Percentiles rank a stretch among this genome's conserved stretches.
Conservation (phyloP, 2,329 filamentous ascomycete species). For the Monosporascus sp. region DNA sequence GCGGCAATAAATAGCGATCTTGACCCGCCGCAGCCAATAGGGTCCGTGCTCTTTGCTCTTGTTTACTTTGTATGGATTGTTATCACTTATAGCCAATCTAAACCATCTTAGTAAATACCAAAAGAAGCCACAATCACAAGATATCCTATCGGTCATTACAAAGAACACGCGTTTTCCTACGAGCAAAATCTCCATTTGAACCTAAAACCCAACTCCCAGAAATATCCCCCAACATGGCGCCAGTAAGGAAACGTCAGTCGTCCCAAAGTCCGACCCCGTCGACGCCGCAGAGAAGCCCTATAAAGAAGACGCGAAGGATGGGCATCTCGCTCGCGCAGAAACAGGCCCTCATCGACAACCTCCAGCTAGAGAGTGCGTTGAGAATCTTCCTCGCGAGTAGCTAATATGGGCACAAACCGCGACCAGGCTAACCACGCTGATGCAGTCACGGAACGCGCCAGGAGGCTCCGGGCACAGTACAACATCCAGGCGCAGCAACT, state of each 20-base stretch:
- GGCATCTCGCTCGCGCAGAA: slow-evolving; percentile 69
- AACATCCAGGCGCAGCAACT: slow-evolving; percentile 82
- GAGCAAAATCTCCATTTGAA: slow-evolving; percentile 1
- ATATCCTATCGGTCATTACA: slow-evolving; percentile 5
- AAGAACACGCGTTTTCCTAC: slow-evolving; percentile 2
- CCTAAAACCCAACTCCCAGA: slow-evolving; percentile 25
- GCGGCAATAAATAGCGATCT: too few species aligned
- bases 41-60: slow-evolving; percentile 4
- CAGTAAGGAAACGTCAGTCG: slow-evolving; percentile 42
- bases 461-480: slow-evolving; percentile 85
- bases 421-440: slow-evolving; percentile 11
- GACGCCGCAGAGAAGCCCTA: slow-evolving; percentile 50
- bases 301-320: slow-evolving; percentile 51
- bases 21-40: neutral
- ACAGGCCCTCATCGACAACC: slow-evolving; percentile 80
- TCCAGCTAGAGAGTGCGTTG: slow-evolving; percentile 79
- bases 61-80: slow-evolving; percentile 10
- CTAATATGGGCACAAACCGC: neutral
- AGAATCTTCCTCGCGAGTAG: neutral
- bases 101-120: neutral
- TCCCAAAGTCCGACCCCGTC: slow-evolving; percentile 29
- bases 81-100: too few species aligned
- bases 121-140: slow-evolving; percentile 13
- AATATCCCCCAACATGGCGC: slow-evolving; percentile 40
- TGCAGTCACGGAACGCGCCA: slow-evolving; percentile 40